phyloP scores from a whole-genome alignment of 345 rosid species.

The Zanthoxylum bungeanum region DNA sequence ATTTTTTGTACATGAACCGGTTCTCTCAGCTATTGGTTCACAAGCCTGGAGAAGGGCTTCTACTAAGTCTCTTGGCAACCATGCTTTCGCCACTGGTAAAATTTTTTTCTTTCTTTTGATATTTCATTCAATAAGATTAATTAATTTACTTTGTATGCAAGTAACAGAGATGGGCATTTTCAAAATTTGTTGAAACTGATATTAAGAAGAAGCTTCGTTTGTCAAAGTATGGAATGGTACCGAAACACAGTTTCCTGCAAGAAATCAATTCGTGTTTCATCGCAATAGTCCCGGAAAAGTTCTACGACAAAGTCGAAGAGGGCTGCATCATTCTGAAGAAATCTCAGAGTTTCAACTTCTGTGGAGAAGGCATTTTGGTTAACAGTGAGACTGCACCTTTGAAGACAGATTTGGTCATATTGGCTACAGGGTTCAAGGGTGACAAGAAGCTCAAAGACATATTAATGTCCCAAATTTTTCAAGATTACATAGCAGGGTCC shows the following conservation, averaged over 20 bases:
- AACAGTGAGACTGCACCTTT: slow-evolving; percentile 20
- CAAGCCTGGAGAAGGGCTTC: slow-evolving; percentile 41
- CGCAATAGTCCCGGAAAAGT: slow-evolving; percentile 27
- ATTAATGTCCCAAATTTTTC: slow-evolving; percentile 23
- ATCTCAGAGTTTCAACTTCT: slow-evolving; percentile 32
- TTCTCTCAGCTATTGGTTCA: slow-evolving; percentile 48
- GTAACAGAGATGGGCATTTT: slow-evolving; percentile 29
- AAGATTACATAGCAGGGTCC: slow-evolving; percentile 25
- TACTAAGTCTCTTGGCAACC: slow-evolving; percentile 25
- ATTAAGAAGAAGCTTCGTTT: slow-evolving; percentile 28
- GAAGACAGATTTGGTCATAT: slow-evolving; percentile 30
- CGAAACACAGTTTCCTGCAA: slow-evolving; percentile 32
- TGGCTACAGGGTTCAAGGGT: slow-evolving; percentile 40
- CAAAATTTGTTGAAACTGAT: slow-evolving; percentile 35
- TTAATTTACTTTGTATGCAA: no score
- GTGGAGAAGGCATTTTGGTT: slow-evolving; percentile 24
- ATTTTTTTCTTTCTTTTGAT: not conserved
- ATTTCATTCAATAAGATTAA: no score
- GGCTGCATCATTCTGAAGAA: slow-evolving; percentile 44
- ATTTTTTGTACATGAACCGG: slow-evolving; percentile 30
- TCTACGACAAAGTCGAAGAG: slow-evolving; percentile 35
- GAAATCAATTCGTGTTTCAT: slow-evolving; percentile 23
- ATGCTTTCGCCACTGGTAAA: slow-evolving; percentile 37
- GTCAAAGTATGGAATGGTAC: slow-evolving; percentile 41
- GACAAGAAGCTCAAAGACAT: slow-evolving; percentile 34